phyloP scores from a whole-genome alignment of 2,329 filamentous ascomycete genomes.

The Hypoxylon sp. region DNA sequence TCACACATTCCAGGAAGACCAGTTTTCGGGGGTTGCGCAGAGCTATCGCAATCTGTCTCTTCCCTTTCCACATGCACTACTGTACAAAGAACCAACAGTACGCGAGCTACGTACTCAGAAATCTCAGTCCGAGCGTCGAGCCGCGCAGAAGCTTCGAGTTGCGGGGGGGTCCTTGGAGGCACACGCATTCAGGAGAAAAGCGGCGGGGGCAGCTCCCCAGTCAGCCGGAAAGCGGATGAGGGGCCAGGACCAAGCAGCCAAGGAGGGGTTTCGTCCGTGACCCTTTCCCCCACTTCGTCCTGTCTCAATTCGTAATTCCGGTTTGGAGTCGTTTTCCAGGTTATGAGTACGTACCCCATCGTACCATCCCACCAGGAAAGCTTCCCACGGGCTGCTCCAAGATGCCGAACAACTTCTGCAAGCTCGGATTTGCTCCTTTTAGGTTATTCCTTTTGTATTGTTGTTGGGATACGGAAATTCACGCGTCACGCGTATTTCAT shows the following conservation, averaged over 20 bases:
- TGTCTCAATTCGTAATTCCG: conserved; percentile 20
- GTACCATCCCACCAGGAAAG: conserved; percentile 2
- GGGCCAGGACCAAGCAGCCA: conserved; percentile 22
- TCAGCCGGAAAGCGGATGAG: conserved; percentile 31
- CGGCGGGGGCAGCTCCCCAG: conserved; percentile 21
- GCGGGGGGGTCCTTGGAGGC: conserved; percentile 9
- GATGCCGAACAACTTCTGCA: conserved; percentile 3
- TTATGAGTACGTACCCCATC: conserved; percentile 6
- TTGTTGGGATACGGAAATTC: conserved; percentile 27
- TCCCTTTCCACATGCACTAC: conserved; percentile 23
- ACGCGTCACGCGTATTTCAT: conserved; percentile 7
- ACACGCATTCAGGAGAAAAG: not conserved
- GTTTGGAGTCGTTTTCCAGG: conserved; percentile 11
- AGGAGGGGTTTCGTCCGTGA: conserved; percentile 17
- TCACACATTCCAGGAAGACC: conserved; percentile 1
- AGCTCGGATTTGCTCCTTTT: conserved; percentile 8
- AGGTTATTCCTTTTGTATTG: conserved; percentile 18
- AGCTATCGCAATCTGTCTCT: conserved; percentile 15
- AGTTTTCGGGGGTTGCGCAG: conserved; percentile 24
- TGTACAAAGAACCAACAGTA: conserved; percentile 22
- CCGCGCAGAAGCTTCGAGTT: conserved; percentile 21
- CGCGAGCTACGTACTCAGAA: conserved; percentile 16
- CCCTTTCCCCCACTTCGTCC: conserved; percentile 9
- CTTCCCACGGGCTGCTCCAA: not conserved
- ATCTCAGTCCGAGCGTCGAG: conserved; percentile 1